phyloP scores from a whole-genome alignment of 176 grass and related monocot species.

The Paspalum vaginatum region DNA sequence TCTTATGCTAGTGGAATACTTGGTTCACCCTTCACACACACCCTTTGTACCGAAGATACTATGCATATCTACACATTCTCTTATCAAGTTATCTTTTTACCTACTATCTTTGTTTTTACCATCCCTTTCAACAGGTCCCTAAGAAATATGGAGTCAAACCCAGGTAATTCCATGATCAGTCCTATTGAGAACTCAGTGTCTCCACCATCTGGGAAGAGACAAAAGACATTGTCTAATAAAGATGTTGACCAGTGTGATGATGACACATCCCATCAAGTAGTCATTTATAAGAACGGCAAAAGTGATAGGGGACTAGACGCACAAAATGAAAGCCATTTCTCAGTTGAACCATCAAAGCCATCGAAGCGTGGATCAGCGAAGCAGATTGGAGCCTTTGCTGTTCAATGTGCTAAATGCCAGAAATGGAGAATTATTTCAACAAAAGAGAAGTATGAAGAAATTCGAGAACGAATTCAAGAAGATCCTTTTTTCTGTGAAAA shows the following conservation, averaged over 20 bases:
- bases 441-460: conserved; percentile 80
- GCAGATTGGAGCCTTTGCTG: conserved; percentile 51
- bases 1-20: not conserved
- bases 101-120: not conserved
- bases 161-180: not conserved
- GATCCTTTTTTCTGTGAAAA: conserved; percentile 62
- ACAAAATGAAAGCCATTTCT: not conserved
- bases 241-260: conserved; percentile 21
- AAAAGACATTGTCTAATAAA: conserved; percentile 10
- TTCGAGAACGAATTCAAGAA: conserved; percentile 48
- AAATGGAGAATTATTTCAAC: conserved; percentile 75
- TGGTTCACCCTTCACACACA: not conserved
- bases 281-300: not conserved
- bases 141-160: not conserved
- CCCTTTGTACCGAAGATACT: not conserved
- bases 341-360: not conserved
- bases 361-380: not conserved
- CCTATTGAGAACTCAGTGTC: conserved; percentile 14
- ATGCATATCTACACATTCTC: not conserved
- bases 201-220: conserved; percentile 2
- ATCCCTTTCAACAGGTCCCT: conserved; percentile 30
- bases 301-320: not conserved
- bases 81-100: not conserved
- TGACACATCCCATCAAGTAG: conserved; percentile 9
- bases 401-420: conserved; percentile 66